A percentile compares a stretch with the other conserved stretches of the same genome.
Evolutionary conservation across 2,329 filamentous ascomycete species (phyloP).

Genomic region (Fusarium caatingaense): DNA sequence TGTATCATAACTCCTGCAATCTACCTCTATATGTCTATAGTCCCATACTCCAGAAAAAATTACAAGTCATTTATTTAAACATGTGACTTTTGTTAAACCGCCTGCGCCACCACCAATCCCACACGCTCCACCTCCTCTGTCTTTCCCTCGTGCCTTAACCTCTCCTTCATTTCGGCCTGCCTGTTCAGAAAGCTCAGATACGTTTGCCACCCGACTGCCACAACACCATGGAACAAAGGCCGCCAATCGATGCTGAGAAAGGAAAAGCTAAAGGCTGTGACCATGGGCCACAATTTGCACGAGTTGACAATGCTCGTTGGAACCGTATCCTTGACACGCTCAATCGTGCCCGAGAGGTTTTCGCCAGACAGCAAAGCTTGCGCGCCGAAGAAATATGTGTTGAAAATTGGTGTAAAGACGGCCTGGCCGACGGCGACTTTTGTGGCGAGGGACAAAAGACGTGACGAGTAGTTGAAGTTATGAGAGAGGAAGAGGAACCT

Average conservation of each 20-base stretch:
- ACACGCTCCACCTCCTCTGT: neutral
- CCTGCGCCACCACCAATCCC: conserved; percentile 2
- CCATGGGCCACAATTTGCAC: conserved; percentile 87
- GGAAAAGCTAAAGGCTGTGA: conserved; percentile 89
- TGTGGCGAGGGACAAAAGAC: conserved; percentile 73
- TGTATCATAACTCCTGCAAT: neutral
- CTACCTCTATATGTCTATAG: neutral
- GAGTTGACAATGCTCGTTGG: conserved; percentile 82
- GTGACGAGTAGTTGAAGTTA: conserved; percentile 86
- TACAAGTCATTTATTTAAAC: neutral
- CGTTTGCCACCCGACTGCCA: conserved; percentile 92
- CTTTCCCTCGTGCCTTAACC: conserved; percentile 4
- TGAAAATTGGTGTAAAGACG: conserved; percentile 85
- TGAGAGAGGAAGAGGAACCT: conserved; percentile 84
- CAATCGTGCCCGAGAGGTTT: conserved; percentile 69
- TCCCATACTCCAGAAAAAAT: neutral
- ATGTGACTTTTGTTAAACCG: neutral
- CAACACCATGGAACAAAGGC: conserved; percentile 80
- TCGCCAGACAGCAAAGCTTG: conserved; percentile 81
- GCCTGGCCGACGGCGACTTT: conserved; percentile 86
- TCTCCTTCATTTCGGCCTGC: conserved; percentile 65
- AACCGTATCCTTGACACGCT: conserved; percentile 79
- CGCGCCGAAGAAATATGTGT: conserved; percentile 83
- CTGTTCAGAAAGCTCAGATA: conserved; percentile 87
- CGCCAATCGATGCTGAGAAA: conserved; percentile 83